These are phyloP conservation scores for Saccharum hybrid DNA, from an alignment of 202 grass and related monocot species.

Conservation along the genomic window DNA sequence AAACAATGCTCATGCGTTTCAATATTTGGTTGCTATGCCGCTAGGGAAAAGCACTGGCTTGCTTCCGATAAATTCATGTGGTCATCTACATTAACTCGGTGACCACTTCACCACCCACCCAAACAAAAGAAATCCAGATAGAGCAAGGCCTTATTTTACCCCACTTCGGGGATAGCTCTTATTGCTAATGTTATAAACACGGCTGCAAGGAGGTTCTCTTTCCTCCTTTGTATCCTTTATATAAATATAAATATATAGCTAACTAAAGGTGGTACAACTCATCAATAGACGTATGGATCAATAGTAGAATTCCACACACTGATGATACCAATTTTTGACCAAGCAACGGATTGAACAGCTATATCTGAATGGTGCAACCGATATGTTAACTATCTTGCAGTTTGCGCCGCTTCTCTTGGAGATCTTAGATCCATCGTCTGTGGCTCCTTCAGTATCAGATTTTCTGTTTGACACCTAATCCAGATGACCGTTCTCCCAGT, in stretches of 20 bases:
- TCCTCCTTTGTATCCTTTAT: constrained; percentile 17
- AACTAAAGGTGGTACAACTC: constrained; percentile 23
- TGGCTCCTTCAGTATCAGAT: constrained; percentile 4
- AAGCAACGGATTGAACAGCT: constrained; percentile 34
- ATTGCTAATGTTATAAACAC: constrained; percentile 51
- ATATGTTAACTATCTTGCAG: constrained; percentile 45
- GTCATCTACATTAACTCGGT: background rate
- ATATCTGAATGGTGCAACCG: constrained; percentile 28
- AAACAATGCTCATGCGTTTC: too few species aligned
- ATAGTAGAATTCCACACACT: constrained; percentile 8
- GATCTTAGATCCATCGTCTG: constrained; percentile 18
- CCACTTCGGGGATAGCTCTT: constrained; percentile 36
- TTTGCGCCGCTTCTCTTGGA: constrained; percentile 47
- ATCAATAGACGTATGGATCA: constrained; percentile 22
- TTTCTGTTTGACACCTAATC: constrained; percentile 50
- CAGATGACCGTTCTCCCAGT: background rate
- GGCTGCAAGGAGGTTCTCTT: constrained; percentile 25
- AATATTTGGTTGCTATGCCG: background rate
- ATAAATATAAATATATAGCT: background rate
- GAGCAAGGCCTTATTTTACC: constrained; percentile 15
- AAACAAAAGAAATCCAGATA: constrained; percentile 3
- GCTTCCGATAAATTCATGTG: background rate
- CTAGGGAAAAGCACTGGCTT: background rate
- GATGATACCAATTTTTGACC: constrained; percentile 34
- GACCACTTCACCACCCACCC: background rate